A percentile compares a stretch with the other conserved stretches of the same genome.
phyloP scores from a whole-genome alignment of 257 asterid genomes.

The Salvia miltiorrhiza region DNA sequence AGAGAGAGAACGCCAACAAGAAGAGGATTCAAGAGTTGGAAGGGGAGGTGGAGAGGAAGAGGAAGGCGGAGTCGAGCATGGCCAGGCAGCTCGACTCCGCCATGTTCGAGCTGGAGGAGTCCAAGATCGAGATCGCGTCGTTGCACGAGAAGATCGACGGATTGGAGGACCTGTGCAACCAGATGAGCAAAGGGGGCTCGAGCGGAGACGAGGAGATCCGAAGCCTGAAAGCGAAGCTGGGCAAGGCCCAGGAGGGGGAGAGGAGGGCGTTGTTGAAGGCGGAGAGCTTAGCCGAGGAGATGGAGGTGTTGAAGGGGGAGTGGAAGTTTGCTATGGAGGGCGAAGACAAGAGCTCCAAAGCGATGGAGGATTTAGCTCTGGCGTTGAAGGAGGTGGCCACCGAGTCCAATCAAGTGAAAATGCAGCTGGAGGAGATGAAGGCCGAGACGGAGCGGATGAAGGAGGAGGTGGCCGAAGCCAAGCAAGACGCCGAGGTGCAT shows the following conservation, averaged over 20 bases:
- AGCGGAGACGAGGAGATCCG: constrained; percentile 16
- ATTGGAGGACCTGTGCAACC: constrained; percentile 23
- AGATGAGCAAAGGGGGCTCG: not conserved
- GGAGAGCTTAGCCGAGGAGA: constrained; percentile 25
- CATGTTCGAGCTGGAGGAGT: constrained; percentile 49
- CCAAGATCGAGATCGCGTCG: constrained; percentile 40
- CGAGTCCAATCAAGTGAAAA: constrained; percentile 54
- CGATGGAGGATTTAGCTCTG: constrained; percentile 86
- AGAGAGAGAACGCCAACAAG: constrained; percentile 30
- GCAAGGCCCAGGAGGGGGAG: constrained; percentile 27
- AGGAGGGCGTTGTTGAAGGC: constrained; percentile 27
- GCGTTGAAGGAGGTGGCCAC: constrained; percentile 69
- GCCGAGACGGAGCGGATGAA: constrained; percentile 43
- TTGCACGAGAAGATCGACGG: constrained; percentile 37
- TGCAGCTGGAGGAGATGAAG: constrained; percentile 31
- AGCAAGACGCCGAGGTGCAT: constrained; percentile 47
- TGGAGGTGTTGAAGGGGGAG: constrained; percentile 41
- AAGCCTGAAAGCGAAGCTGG: constrained; percentile 27
- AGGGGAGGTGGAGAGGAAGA: constrained; percentile 35
- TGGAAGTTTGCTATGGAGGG: constrained; percentile 50
- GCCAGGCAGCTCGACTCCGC: constrained; percentile 44
- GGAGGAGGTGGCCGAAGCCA: constrained; percentile 41
- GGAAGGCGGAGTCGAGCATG: constrained; percentile 34
- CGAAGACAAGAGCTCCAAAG: constrained; percentile 67
- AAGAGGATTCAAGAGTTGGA: constrained; percentile 48